Conservation (phyloP, 805 yeast species). For the Phaffomyces antillensis region DNA sequence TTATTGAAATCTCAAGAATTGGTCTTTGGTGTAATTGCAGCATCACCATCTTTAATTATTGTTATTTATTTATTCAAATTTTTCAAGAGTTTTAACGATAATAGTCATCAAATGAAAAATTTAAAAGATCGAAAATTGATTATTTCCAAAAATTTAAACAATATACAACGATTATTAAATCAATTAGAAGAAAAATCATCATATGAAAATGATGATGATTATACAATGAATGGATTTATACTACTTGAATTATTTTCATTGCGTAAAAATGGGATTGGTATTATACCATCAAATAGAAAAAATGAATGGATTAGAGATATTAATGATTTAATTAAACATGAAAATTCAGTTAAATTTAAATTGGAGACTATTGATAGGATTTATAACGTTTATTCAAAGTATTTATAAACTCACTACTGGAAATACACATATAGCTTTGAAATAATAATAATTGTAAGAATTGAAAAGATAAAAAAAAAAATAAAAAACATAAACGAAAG, state of each 20-base stretch:
- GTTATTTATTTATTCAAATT: slow-evolving; percentile 37
- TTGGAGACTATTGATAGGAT: slow-evolving; percentile 46
- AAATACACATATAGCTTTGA: neutral
- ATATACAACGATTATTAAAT: slow-evolving; percentile 48
- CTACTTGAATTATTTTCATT: slow-evolving; percentile 60
- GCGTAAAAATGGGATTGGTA: slow-evolving; percentile 37
- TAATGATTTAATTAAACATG: slow-evolving; percentile 45
- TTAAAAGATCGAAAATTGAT: slow-evolving; percentile 23
- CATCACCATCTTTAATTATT: slow-evolving; percentile 68
- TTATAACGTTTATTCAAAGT: slow-evolving; percentile 51
- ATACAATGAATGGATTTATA: slow-evolving; percentile 47
- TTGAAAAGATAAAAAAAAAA: neutral
- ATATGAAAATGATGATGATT: slow-evolving; percentile 14
- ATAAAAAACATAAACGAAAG: neutral
- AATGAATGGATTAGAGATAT: slow-evolving; percentile 58
- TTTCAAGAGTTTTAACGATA: slow-evolving; percentile 24
- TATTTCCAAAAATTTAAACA: slow-evolving; percentile 42
- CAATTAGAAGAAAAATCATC: slow-evolving; percentile 5
- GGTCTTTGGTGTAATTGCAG: slow-evolving; percentile 88
- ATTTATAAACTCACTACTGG: slow-evolving; percentile 7
- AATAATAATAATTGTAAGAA: neutral
- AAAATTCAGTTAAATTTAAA: slow-evolving; percentile 28
- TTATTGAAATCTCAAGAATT: slow-evolving; percentile 85
- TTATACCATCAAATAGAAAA: slow-evolving; percentile 44
- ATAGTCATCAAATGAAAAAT: slow-evolving; percentile 27